Conservation (phyloP, 306 rosid species). For the Sesbania bispinosa region DNA sequence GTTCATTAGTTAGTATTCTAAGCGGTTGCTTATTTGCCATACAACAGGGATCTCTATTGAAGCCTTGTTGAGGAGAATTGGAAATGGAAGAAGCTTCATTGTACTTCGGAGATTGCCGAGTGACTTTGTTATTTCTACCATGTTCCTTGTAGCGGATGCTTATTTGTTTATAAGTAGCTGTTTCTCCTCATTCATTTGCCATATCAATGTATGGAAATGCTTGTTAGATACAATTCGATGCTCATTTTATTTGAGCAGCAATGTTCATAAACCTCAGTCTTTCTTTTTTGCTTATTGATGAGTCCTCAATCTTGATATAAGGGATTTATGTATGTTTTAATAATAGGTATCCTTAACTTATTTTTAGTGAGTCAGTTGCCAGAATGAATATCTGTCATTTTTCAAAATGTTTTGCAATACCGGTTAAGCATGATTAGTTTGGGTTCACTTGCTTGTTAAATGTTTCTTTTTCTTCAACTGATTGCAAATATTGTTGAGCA, state of each 20-base stretch:
- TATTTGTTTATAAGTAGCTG: not conserved
- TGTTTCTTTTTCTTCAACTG: not conserved
- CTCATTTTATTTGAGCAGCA: not conserved
- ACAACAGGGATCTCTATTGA: constrained; percentile 18
- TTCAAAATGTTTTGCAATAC: too few species aligned
- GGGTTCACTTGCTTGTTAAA: not conserved
- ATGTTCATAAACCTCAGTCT: not conserved
- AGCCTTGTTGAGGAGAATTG: not conserved
- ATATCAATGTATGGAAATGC: not conserved
- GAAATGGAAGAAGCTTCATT: not conserved
- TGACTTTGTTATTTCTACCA: not conserved
- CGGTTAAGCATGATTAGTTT: not conserved
- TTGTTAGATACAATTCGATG: not conserved
- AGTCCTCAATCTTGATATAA: not conserved
- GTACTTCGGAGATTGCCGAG: not conserved
- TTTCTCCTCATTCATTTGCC: not conserved
- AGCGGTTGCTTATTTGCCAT: not conserved
- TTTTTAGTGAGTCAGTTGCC: too few species aligned
- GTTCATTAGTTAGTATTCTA: too few species aligned
- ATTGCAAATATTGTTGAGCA: not conserved
- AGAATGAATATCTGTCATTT: too few species aligned
- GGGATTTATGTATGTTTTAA: not conserved
- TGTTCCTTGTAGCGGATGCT: not conserved
- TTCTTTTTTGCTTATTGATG: not conserved
- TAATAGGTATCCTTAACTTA: not conserved